Evolutionary conservation across 202 grass and related monocot genomes (phyloP).

Genomic region (Digitaria exilis): DNA sequence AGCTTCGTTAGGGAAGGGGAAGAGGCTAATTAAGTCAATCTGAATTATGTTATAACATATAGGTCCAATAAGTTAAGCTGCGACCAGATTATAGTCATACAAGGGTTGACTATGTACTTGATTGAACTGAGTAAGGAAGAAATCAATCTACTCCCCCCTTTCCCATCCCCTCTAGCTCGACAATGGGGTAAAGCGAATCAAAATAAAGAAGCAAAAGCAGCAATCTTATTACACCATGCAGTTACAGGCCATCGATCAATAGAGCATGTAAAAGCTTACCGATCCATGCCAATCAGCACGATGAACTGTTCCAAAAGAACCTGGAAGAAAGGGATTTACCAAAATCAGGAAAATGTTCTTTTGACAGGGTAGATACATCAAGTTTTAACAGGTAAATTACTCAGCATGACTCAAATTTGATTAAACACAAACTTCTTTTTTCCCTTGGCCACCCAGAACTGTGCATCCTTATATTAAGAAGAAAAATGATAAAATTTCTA

Average conservation of each 20-base stretch:
- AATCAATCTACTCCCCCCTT: background rate
- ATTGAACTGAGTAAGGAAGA: background rate
- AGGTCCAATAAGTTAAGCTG: background rate
- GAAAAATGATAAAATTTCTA: constrained; percentile 14
- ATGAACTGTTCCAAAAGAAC: constrained; percentile 98
- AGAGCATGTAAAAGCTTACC: constrained; percentile 56
- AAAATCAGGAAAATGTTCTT: constrained; percentile 26
- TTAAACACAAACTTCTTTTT: background rate
- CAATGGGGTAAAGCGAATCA: constrained; percentile 1
- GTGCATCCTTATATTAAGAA: background rate
- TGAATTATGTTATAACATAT: background rate
- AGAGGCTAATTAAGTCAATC: background rate
- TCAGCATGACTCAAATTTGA: constrained; percentile 22
- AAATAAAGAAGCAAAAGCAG: constrained; percentile 27
- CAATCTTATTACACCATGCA: background rate
- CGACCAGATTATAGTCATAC: background rate
- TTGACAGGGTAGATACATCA: constrained; percentile 2
- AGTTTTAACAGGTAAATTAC: constrained; percentile 16
- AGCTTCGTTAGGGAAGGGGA: background rate
- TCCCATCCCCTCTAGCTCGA: background rate
- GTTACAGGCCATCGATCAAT: constrained; percentile 9
- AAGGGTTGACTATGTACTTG: background rate
- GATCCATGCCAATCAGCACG: constrained; percentile 99
- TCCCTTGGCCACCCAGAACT: background rate
- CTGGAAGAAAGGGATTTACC: constrained; percentile 45